Conservation (phyloP, 257 asterid species). For the Nicotiana knightiana region DNA sequence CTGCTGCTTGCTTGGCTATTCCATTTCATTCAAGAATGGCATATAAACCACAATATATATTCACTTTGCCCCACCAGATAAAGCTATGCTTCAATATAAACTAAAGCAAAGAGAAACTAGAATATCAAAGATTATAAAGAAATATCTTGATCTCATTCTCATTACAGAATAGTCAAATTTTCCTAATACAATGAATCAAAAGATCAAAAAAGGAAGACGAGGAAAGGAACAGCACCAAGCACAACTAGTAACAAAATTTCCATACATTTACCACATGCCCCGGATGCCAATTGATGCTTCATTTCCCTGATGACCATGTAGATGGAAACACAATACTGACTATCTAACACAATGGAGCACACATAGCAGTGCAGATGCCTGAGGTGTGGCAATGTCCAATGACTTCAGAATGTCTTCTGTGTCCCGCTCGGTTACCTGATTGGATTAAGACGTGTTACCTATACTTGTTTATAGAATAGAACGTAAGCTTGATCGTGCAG, state of each 20-base stretch:
- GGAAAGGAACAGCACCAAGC: neutral
- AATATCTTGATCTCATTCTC: slow-evolving; percentile 5
- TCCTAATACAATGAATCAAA: neutral
- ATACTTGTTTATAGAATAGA: slow-evolving; percentile 71
- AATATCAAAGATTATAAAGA: neutral
- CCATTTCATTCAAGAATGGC: neutral
- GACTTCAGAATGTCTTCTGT: neutral
- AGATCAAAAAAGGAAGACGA: neutral
- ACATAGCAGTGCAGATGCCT: neutral
- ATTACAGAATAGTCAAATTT: neutral
- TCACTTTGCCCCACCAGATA: neutral
- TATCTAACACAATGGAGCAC: neutral
- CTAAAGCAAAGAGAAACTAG: neutral
- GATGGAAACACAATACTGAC: neutral
- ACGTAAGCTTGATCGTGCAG: slow-evolving; percentile 80
- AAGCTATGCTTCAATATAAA: neutral
- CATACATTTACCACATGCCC: neutral
- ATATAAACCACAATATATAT: neutral
- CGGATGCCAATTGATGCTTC: neutral
- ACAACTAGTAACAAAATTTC: slow-evolving; percentile 7
- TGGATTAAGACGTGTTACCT: slow-evolving; percentile 9
- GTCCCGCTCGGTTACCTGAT: neutral
- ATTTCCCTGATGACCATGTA: neutral
- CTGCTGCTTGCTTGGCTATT: neutral
- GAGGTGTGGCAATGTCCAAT: neutral